Base-by-base conservation (phyloP, 345 rosid genomes). In the Brassica rapa region DNA sequence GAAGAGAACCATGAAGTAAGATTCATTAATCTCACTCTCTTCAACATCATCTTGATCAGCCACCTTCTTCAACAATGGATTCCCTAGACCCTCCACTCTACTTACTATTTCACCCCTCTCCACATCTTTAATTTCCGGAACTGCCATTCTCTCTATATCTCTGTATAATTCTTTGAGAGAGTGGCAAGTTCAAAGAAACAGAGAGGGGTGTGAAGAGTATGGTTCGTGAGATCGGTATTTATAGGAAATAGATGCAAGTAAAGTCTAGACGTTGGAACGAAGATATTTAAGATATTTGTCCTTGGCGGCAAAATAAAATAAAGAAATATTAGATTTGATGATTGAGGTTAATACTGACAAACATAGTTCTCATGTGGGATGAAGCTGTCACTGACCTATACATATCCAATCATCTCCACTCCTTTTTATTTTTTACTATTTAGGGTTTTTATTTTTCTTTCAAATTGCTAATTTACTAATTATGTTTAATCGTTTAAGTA, bases 1-100 rank as follows among this genome's bases (percentile, higher is more conserved):
- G 1, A 90, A 69, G 77, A 91, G 69, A 80, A 89, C 97, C 96
- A 90, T 90, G 24, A 73, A 68, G 25, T 85, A 64, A 8, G 93
- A 89, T 29, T 91, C 91, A 5, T 46, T 30, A 71, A 15, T 75
- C 19, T 71, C 80, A 27, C 68, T 80, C 49, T 35, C 51, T 23
- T 76, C 74, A 32, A 73, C 84, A 21, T 80, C 74, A 19, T 77
- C 77, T 74, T 15, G n/a, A 73, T 74, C 69, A 49, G 62, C 72
- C 66, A 62, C 24, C 68, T 77, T 81, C 69, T 66, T 78, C 79
- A 67, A 49, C 51, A 71, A 87, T 81, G 32, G 96, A 65, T 78
- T 80, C 82, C 75, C 84, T 61, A 90, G 80, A 75, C 84, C 89
- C 23, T 83, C 80, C 15, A 82, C 77, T 29, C 63, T 68, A 37